Evolutionary conservation across 345 rosid genomes (phyloP).

Genomic region (Citrus maxima): DNA sequence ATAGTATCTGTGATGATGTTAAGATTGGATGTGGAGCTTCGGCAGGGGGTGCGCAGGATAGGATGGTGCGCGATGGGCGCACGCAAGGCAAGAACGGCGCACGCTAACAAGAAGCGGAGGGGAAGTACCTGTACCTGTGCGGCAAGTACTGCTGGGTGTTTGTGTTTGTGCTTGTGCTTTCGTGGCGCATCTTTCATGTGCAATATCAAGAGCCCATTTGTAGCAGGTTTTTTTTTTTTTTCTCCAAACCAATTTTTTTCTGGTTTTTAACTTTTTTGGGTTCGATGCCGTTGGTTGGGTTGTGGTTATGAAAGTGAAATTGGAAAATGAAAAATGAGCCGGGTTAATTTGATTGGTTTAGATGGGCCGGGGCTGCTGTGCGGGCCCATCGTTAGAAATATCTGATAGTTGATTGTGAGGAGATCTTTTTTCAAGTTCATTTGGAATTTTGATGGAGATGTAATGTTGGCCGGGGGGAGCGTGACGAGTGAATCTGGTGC

Average conservation of each 20-base stretch:
- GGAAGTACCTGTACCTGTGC: constrained; percentile 7
- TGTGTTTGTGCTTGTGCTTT: neutral
- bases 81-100: constrained; percentile 46
- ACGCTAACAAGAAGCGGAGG: constrained; percentile 42
- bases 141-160: neutral
- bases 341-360: neutral
- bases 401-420: neutral
- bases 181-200: constrained; percentile 21
- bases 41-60: constrained; percentile 26
- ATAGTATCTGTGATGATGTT: neutral
- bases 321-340: too few relatives aligned
- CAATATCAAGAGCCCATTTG: neutral
- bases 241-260: neutral
- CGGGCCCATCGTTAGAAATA: neutral
- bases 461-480: too few relatives aligned
- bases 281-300: neutral
- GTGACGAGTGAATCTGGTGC: neutral
- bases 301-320: neutral
- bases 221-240: neutral
- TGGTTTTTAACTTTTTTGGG: neutral
- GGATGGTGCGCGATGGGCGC: constrained; percentile 51
- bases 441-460: too few relatives aligned
- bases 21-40: neutral
- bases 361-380: neutral
- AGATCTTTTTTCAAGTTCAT: too few relatives aligned